A percentile compares a stretch with the other conserved stretches of the same genome.
Evolutionary conservation across 345 rosid species (phyloP).

Genomic region (Combretum micranthum): DNA sequence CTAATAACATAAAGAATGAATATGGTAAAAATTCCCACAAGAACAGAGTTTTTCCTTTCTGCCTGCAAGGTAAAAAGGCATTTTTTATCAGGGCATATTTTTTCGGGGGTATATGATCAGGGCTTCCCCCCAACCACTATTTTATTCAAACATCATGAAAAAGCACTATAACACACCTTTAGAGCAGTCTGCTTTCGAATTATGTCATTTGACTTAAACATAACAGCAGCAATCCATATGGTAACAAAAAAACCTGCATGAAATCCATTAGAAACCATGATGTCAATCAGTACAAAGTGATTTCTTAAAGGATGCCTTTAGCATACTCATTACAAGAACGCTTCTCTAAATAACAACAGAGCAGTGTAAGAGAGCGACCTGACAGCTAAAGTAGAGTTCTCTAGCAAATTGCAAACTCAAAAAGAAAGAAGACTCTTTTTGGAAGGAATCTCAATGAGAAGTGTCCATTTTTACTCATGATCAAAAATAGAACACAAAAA

Average conservation of each 20-base stretch:
- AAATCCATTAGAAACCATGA: constrained; percentile 2
- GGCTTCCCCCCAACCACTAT: neutral
- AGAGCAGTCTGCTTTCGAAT: constrained; percentile 55
- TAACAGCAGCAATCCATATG: constrained; percentile 42
- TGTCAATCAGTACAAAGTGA: neutral
- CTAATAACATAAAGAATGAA: constrained; percentile 34
- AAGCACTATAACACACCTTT: constrained; percentile 26
- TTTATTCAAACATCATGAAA: neutral
- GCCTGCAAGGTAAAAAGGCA: constrained; percentile 35
- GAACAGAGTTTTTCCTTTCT: constrained; percentile 40
- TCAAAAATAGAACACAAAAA: too few species aligned
- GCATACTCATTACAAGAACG: neutral
- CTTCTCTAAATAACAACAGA: too few species aligned
- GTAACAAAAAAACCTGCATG: constrained; percentile 42
- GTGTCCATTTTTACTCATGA: too few species aligned
- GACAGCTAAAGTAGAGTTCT: too few species aligned
- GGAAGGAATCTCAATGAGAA: too few species aligned
- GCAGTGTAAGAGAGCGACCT: too few species aligned
- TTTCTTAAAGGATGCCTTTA: neutral
- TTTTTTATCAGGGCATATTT: neutral
- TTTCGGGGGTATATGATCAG: too few species aligned
- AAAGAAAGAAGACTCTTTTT: too few species aligned
- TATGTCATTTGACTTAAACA: constrained; percentile 54
- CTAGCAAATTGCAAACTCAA: too few species aligned
- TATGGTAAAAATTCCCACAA: constrained; percentile 22